These are phyloP conservation scores for Candida boidinii DNA, from an alignment of 805 yeast species.

Conservation along the genomic window DNA sequence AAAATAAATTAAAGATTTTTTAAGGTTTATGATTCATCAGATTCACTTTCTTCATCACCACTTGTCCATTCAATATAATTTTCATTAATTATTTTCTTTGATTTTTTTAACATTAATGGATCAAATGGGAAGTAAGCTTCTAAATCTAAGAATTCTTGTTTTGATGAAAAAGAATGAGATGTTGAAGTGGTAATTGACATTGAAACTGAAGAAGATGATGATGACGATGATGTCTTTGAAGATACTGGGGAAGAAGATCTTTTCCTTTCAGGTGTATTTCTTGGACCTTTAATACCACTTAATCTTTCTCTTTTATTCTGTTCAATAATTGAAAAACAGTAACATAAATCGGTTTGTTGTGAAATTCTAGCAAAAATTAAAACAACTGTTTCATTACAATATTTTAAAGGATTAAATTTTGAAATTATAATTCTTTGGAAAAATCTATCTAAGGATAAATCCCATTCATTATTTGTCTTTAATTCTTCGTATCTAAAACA, in stretches of 20 bases:
- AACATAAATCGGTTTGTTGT: conserved; percentile 81
- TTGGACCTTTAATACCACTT: conserved; percentile 30
- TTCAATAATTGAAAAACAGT: conserved; percentile 89
- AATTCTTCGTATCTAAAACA: conserved; percentile 75
- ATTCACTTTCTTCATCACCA: conserved; percentile 51
- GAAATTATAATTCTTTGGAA: conserved; percentile 81
- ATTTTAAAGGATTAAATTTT: conserved; percentile 87
- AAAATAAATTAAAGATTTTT: no score
- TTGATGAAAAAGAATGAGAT: conserved; percentile 30
- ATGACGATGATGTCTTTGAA: background rate
- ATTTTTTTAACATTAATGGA: conserved; percentile 66
- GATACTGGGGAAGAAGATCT: background rate
- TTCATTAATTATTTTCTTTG: conserved; percentile 44
- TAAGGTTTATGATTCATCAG: no score
- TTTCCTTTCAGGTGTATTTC: no score
- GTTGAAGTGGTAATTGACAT: background rate
- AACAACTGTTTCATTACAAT: conserved; percentile 90
- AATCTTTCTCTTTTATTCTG: conserved; percentile 71
- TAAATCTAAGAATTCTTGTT: conserved; percentile 78
- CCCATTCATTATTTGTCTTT: conserved; percentile 47
- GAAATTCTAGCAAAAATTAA: conserved; percentile 89
- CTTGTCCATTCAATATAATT: conserved; percentile 80
- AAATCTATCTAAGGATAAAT: conserved; percentile 71
- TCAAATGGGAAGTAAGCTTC: conserved; percentile 97
- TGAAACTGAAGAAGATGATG: background rate